Base-by-base conservation (phyloP, 1,284 basidiomycete genomes). In the Puccinia novopanici region DNA sequence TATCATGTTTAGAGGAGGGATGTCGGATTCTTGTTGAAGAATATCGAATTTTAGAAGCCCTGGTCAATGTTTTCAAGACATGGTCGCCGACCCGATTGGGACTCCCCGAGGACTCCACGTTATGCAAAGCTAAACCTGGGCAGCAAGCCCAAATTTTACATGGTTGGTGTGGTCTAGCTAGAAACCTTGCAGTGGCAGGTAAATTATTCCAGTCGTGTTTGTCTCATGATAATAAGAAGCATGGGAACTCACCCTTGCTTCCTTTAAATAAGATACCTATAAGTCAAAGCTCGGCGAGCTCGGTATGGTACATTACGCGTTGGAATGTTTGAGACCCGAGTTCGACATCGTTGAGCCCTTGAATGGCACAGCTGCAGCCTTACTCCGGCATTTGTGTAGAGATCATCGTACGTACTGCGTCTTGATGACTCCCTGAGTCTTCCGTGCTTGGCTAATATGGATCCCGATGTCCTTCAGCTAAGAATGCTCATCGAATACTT, bases 101-200 rank as follows among this genome's bases (percentile, higher is more conserved):
- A 54, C 24, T 54, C 15, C 30, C 27, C 19, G 52, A 48, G 22
- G 68, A 79, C 15, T 48, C 77, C 24, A 22, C 54, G 19, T 24
- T 22, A 27, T 45, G 10, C 76, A 71, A 55, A 27, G 54, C 42
- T 61, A 65, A 71, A 74, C 70, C 71, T 3, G 78, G 71, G 63
- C 67, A 80, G 71, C 78, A 80, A 74, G 78, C 45, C 50, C 71
- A 73, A 74, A 48, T 80, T 5, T 52, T 80, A 37, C 78, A 80
- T 68, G 68, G 70, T 0, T 74, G 68, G 57, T 73, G 59, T 67
- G 78, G 78, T 27, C 68, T 80, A 27, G 71, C 78, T 27, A 63
- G 78, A 37, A 80, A 80, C 54, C 59, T 80, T 30, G 55, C 78
- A 40, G 78, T 80, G 8, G 71, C 71, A 54, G 78, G 78, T 80